phyloP scores from a whole-genome alignment of 192 early-diverging fungal genomes.

The Backusella liffmaniae region DNA sequence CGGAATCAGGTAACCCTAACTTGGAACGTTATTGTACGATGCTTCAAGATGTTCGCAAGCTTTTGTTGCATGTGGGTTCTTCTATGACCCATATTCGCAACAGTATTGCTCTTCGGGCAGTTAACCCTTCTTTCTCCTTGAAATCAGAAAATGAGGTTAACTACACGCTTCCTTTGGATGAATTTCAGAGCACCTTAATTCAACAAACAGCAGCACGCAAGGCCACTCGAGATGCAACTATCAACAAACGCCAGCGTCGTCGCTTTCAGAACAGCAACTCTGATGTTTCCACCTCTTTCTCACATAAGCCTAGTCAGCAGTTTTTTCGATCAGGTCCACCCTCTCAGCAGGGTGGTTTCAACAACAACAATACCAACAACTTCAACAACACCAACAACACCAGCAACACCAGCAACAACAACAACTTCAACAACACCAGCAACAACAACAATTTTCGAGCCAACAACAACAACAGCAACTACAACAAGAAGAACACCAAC shows the following conservation, averaged over 20 bases:
- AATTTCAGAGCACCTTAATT: no score
- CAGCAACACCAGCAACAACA: no score
- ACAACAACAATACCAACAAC: conserved; percentile 34
- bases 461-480: no score
- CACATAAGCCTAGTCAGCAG: not conserved
- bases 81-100: not conserved
- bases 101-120: not conserved
- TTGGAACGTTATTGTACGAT: no score
- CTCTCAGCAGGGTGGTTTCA: conserved; percentile 10
- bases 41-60: no score
- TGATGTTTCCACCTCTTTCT: not conserved
- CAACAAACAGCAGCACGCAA: not conserved
- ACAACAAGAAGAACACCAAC: no score
- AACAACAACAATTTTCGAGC: no score
- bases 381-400: no score
- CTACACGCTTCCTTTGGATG: not conserved
- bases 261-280: not conserved
- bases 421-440: no score
- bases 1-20: no score
- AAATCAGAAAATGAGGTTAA: not conserved
- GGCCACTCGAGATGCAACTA: not conserved
- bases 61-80: not conserved
- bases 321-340: conserved; percentile 20
- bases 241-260: not conserved
- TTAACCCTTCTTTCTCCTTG: not conserved